These are phyloP conservation scores for Avicennia marina DNA, from an alignment of 257 asterid genomes.

Conservation along the genomic window DNA sequence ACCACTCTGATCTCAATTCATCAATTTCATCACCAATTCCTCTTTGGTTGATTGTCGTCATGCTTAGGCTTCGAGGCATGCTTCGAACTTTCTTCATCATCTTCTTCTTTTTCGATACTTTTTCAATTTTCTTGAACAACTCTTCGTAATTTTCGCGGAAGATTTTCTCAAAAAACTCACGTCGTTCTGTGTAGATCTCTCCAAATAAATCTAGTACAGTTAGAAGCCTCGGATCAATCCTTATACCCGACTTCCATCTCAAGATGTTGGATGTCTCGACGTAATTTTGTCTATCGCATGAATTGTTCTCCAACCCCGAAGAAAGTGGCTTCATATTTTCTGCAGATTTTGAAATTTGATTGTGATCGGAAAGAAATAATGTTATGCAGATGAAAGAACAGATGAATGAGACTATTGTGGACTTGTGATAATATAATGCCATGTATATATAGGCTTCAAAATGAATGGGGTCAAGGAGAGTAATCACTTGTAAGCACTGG, in stretches of 20 bases:
- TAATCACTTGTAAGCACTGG: no score
- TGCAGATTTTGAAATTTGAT: no score
- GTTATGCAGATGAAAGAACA: no score
- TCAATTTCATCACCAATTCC: conserved; percentile 19
- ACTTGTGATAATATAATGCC: no score
- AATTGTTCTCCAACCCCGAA: neutral
- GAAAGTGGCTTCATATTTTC: no score
- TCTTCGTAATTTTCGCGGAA: conserved; percentile 31
- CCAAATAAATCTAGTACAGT: conserved; percentile 33
- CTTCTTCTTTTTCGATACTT: conserved; percentile 23
- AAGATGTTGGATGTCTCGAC: conserved; percentile 18
- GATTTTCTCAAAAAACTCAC: conserved; percentile 33
- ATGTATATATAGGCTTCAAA: no score
- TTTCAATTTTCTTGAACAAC: conserved; percentile 33
- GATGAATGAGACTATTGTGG: no score
- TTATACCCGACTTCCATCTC: conserved; percentile 54
- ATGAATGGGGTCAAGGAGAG: no score
- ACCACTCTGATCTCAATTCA: conserved; percentile 28
- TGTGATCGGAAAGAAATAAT: no score
- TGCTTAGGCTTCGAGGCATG: conserved; percentile 47
- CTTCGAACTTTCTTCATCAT: conserved; percentile 20
- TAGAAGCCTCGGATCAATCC: conserved; percentile 37
- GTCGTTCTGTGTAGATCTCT: conserved; percentile 33
- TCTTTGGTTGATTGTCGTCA: conserved; percentile 20
- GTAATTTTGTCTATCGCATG: neutral